A percentile compares a stretch with the other conserved stretches of the same genome.
phyloP scores from a whole-genome alignment of 2,329 filamentous ascomycete genomes.

The Penicillium capsulatum region DNA sequence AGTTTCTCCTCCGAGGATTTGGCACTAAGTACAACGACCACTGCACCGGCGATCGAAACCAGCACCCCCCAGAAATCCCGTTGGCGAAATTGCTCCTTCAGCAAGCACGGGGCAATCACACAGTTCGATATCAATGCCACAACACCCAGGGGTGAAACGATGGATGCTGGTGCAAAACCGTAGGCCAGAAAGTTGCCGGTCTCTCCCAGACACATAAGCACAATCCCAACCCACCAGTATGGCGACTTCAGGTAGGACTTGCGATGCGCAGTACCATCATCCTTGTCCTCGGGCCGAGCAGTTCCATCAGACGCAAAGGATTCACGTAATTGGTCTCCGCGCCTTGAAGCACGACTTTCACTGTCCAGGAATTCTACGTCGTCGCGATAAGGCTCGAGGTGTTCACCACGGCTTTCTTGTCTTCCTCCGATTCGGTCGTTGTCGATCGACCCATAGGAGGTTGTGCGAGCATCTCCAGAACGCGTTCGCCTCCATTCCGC shows the following conservation, averaged over 20 bases:
- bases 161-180: slow-evolving; percentile 94
- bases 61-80: slow-evolving; percentile 85
- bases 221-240: slow-evolving; percentile 94
- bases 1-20: slow-evolving; percentile 85
- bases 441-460: slow-evolving; percentile 45
- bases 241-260: slow-evolving; percentile 82
- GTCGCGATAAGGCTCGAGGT: slow-evolving; percentile 22
- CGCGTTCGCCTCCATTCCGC: slow-evolving; percentile 49
- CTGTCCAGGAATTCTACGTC: slow-evolving; percentile 30
- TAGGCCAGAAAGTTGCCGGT: slow-evolving; percentile 96
- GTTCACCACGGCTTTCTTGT: slow-evolving; percentile 11
- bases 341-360: slow-evolving; percentile 34
- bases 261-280: slow-evolving; percentile 42
- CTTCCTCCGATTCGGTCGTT: slow-evolving; percentile 10
- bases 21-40: slow-evolving; percentile 88
- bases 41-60: slow-evolving; percentile 79
- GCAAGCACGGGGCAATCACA: slow-evolving; percentile 87
- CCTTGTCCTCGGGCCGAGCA: slow-evolving; percentile 37
- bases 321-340: slow-evolving; percentile 25
- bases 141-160: slow-evolving; percentile 94
- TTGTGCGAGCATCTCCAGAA: slow-evolving; percentile 14
- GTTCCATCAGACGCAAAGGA: slow-evolving; percentile 41
- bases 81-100: slow-evolving; percentile 82
- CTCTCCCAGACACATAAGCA: slow-evolving; percentile 89
- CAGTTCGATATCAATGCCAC: slow-evolving; percentile 96